phyloP scores from a whole-genome alignment of 148 eudicot species.

The Rhododendron ovatum region DNA sequence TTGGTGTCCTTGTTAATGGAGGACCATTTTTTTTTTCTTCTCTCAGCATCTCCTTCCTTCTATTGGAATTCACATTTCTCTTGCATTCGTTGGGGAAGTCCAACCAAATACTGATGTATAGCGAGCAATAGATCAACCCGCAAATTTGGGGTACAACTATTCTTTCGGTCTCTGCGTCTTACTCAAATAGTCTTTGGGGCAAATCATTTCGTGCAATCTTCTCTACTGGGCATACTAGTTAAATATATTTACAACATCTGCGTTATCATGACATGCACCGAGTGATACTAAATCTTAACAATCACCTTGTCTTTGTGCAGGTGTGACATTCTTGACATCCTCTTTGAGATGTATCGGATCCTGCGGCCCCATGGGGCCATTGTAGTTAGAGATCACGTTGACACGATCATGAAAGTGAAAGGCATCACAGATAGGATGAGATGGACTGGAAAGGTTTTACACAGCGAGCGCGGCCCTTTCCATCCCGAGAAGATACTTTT shows the following conservation, averaged over 20 bases:
- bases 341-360: constrained; percentile 47
- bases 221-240: not conserved
- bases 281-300: not conserved
- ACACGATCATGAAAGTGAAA: constrained; percentile 29
- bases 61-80: not conserved
- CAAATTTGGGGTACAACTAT: not conserved
- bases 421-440: constrained; percentile 30
- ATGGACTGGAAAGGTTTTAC: constrained; percentile 34
- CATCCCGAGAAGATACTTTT: constrained; percentile 49
- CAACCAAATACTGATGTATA: not conserved
- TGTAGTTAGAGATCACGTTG: constrained; percentile 44
- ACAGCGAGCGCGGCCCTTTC: constrained; percentile 41
- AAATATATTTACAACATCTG: not conserved
- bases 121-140: not conserved
- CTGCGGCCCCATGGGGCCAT: constrained; percentile 52
- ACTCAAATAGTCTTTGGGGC: not conserved
- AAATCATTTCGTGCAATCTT: not conserved
- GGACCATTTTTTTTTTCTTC: not conserved
- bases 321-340: constrained; percentile 40
- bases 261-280: not conserved
- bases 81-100: not conserved
- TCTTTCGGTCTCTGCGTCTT: not conserved
- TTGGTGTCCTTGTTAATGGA: not conserved
- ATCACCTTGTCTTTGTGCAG: constrained; percentile 19
- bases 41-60: not conserved